Conservation (phyloP, 2,329 filamentous ascomycete species). For the Emergomyces orientalis region DNA sequence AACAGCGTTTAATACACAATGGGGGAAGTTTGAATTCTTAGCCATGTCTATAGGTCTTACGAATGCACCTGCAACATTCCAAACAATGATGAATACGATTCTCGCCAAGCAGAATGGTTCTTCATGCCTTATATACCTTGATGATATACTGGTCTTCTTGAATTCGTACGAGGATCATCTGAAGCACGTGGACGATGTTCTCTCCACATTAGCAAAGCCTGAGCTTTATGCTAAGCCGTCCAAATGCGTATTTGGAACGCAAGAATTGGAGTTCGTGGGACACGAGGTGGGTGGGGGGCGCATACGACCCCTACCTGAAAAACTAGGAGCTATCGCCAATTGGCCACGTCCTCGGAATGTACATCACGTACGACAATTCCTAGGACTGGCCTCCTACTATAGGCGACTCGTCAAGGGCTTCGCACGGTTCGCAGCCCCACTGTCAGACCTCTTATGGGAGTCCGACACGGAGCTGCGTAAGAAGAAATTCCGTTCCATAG, state of each 20-base stretch:
- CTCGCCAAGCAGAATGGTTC: no score
- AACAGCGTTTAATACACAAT: not conserved
- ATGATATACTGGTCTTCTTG: no score
- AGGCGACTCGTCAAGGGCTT: not conserved
- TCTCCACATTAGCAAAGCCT: not conserved
- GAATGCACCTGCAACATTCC: not conserved
- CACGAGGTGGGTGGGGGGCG: not conserved
- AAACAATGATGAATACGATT: constrained; percentile 1
- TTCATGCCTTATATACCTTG: no score
- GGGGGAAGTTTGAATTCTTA: not conserved
- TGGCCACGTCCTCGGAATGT: no score
- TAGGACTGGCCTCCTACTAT: constrained; percentile 2
- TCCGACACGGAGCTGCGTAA: not conserved
- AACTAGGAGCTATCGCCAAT: no score
- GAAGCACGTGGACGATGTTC: constrained; percentile 3
- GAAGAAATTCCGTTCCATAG: not conserved
- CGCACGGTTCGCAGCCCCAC: not conserved
- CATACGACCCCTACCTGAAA: no score
- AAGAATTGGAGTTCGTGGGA: not conserved
- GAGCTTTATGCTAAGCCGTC: not conserved
- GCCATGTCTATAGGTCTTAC: not conserved
- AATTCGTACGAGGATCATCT: no score
- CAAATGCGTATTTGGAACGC: not conserved
- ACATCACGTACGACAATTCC: constrained; percentile 1
- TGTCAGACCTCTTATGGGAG: constrained; percentile 6